phyloP scores from a whole-genome alignment of 1,284 basidiomycete species.

The Sanghuangporus sanghuang region DNA sequence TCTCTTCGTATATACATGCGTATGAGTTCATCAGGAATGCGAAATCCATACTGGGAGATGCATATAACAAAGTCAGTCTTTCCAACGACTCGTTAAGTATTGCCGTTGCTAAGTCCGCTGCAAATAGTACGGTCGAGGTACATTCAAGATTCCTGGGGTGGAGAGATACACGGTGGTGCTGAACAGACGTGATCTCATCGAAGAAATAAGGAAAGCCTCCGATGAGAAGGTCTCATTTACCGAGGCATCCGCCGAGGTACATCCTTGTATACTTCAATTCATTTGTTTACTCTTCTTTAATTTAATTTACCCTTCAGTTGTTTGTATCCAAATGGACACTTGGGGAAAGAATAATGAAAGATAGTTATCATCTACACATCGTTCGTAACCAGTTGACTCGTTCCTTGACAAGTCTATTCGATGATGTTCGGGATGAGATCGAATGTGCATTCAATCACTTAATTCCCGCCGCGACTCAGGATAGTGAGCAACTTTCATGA shows the following conservation, averaged over 20 bases:
- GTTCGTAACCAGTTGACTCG: conserved; percentile 25
- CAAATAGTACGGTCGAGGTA: conserved; percentile 18
- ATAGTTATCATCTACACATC: conserved; percentile 22
- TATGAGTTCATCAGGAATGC: conserved; percentile 5
- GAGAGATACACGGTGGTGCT: conserved; percentile 27
- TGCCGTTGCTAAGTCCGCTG: neutral
- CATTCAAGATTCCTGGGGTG: conserved; percentile 26
- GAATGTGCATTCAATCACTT: conserved; percentile 21
- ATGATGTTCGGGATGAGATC: conserved; percentile 25
- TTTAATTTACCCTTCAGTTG: neutral
- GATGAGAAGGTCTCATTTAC: conserved; percentile 27
- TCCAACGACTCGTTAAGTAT: neutral
- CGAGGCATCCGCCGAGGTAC: conserved; percentile 24
- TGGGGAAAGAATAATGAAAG: conserved; percentile 16
- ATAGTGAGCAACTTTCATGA: neutral
- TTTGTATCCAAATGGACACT: conserved; percentile 15
- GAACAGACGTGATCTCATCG: conserved; percentile 23
- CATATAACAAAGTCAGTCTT: conserved; percentile 5
- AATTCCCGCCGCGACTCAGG: conserved; percentile 19
- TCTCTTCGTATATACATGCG: conserved; percentile 9
- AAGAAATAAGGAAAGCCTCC: conserved; percentile 30
- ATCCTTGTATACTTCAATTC: neutral
- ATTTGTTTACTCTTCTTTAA: neutral
- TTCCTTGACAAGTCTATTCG: conserved; percentile 21
- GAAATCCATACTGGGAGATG: conserved; percentile 1